Base-by-base conservation (phyloP, 2,329 filamentous ascomycete genomes). In the Botrytis pseudocinerea region DNA sequence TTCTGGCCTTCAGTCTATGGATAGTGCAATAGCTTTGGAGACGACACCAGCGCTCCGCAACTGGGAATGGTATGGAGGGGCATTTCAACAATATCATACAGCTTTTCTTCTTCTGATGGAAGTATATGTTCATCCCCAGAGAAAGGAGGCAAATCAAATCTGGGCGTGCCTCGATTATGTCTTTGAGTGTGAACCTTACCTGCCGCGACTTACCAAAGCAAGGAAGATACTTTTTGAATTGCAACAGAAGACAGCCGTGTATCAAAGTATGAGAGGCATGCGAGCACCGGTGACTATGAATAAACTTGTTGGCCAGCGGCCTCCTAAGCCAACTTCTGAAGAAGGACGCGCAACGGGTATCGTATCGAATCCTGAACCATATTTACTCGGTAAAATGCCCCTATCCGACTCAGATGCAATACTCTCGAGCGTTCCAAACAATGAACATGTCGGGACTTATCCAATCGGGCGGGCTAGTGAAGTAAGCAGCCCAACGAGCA, bases 51-150 rank as follows among this genome's bases (percentile, higher is more conserved):
- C 84, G 2, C 77, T 93, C 54, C 81, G 82, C 1, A 82, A 82
- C 1, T 94, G 91, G 91, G 82, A 84, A 2, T 94, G 92, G 92
- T 94, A 93, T 77, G 78, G 84, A 20, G 91, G 91, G 7, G 91
- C 92, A 9, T 88, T 92, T 75, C 90, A 92, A 75, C 92, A 93
- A 79, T 93, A 91, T 80, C 92, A 94, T 78, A 86, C 87, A 7
- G 90, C 91, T 0, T 84, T 94, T 46, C 84, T 94, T 1, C 83
- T 95, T 35, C 85, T 93, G 10, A 87, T 89, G 35, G 91, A 94
- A 79, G 82, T 93, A 6, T 91, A 89, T 79, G 82, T 86, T 70
- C 77, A 79, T 60, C 79, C 80, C 14, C 66, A 78, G 32, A 74
- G 76, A 46, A 85, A 85, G 69, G 86, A 92, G 74, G 88, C 89